Percentiles rank a stretch among this genome's conserved stretches.
These are phyloP conservation scores for Geum urbanum DNA, from an alignment of 306 rosid genomes.

Conservation along the genomic window DNA sequence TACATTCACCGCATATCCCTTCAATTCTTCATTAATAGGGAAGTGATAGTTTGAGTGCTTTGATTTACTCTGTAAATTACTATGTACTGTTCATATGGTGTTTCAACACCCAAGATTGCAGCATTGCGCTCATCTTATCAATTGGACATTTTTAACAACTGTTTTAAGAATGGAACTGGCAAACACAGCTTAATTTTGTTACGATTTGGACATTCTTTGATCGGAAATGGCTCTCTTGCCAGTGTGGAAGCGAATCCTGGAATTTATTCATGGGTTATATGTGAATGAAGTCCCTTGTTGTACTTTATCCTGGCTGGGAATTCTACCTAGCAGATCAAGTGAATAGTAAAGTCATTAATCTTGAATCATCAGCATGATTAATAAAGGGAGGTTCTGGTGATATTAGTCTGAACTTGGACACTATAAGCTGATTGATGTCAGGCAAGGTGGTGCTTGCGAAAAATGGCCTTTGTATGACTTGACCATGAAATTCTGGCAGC, in stretches of 20 bases:
- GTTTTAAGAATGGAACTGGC: too few relatives aligned
- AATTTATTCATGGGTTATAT: not conserved
- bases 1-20: not conserved
- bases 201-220: not conserved
- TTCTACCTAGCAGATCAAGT: slow-evolving; percentile 6
- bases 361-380: slow-evolving; percentile 1
- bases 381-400: not conserved
- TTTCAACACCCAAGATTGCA: slow-evolving; percentile 3
- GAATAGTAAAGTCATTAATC: not conserved
- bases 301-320: not conserved
- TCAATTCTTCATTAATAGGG: not conserved
- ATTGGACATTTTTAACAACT: too few relatives aligned
- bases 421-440: not conserved
- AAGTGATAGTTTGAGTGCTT: not conserved
- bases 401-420: not conserved
- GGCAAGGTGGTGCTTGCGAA: too few relatives aligned
- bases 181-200: not conserved
- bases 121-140: not conserved
- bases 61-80: not conserved
- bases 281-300: not conserved
- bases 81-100: not conserved
- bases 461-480: not conserved
- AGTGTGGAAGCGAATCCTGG: slow-evolving; percentile 8
- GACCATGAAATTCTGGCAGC: not conserved
- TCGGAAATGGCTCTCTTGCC: not conserved